Evolutionary conservation across 257 asterid genomes (phyloP).

Genomic region (Lycium barbarum): DNA sequence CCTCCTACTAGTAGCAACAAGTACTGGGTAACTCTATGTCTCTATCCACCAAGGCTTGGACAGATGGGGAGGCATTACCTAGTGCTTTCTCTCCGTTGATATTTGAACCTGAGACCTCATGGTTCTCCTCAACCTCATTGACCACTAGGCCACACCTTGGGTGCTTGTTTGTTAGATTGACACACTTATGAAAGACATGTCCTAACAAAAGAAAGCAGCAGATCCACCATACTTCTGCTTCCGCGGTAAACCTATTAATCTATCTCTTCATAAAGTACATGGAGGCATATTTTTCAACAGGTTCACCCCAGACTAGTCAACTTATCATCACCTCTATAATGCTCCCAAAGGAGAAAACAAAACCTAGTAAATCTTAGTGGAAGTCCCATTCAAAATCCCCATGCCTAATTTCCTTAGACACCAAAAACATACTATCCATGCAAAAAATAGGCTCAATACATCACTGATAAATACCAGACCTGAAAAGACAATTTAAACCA

Average conservation of each 20-base stretch:
- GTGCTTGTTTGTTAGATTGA: background rate
- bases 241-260: background rate
- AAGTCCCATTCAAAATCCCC: constrained; percentile 14
- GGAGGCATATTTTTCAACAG: background rate
- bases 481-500: background rate
- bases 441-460: background rate
- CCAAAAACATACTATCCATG: background rate
- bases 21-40: too few species aligned
- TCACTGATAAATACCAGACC: background rate
- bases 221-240: background rate
- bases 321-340: too few species aligned
- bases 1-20: too few species aligned
- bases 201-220: constrained; percentile 14
- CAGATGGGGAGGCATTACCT: too few species aligned
- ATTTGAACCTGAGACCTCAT: too few species aligned
- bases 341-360: too few species aligned
- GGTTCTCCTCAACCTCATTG: too few species aligned
- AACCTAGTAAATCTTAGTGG: too few species aligned
- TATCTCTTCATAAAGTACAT: background rate
- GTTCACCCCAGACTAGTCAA: too few species aligned
- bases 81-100: too few species aligned
- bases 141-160: too few species aligned
- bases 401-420: constrained; percentile 18
- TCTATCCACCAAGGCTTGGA: too few species aligned
- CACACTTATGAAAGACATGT: background rate